These are phyloP conservation scores for Eimeria falciformis DNA, from an alignment of 169 alveolate genomes.

Conservation along the genomic window DNA sequence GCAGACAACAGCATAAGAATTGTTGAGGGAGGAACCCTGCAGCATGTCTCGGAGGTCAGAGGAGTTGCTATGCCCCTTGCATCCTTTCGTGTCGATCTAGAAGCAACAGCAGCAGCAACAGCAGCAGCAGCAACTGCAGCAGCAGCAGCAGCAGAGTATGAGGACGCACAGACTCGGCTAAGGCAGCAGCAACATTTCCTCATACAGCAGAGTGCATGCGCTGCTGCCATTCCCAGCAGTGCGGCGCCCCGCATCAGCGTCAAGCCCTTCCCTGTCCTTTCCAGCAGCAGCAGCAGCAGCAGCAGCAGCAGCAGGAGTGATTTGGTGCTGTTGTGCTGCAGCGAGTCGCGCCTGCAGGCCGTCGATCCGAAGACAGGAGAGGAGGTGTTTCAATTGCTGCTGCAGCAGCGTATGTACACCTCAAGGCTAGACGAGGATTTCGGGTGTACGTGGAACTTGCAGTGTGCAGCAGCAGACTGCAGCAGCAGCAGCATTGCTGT, in stretches of 20 bases:
- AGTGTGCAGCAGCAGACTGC: conserved; percentile 45
- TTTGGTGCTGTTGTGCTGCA: background rate
- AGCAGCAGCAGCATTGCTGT: conserved; percentile 59
- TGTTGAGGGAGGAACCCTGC: conserved; percentile 18
- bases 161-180: background rate
- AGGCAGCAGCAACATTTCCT: background rate
- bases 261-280: background rate
- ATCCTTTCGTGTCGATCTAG: background rate
- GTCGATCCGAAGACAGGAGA: background rate
- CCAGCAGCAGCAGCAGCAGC: conserved; percentile 4
- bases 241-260: background rate
- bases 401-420: conserved; percentile 65
- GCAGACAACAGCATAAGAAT: conserved; percentile 67
- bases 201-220: background rate
- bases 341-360: conserved; percentile 35
- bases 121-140: background rate
- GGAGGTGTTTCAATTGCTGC: conserved; percentile 37
- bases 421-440: conserved; percentile 51
- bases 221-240: background rate
- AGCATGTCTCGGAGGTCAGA: background rate
- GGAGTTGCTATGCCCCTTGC: conserved; percentile 71
- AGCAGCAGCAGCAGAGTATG: conserved; percentile 11
- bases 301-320: background rate
- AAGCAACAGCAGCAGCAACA: background rate
- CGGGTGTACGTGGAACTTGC: conserved; percentile 7